These are phyloP conservation scores for Triticum dicoccoides DNA, from an alignment of 176 grass and related monocot genomes.

Conservation along the genomic window DNA sequence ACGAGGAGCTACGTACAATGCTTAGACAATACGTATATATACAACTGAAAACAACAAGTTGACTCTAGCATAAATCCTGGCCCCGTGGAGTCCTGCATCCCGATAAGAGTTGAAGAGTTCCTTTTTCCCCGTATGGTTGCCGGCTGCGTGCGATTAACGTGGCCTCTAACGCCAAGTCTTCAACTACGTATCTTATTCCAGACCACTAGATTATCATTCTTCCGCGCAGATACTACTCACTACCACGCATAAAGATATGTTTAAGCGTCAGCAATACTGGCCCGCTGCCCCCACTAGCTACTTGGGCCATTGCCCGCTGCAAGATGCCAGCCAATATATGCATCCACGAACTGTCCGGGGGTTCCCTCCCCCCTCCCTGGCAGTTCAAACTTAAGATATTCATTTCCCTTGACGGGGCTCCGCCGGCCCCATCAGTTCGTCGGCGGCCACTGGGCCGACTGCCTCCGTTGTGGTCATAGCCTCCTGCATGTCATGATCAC, in stretches of 20 bases:
- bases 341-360: slow-evolving; percentile 11
- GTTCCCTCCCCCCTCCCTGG: no score
- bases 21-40: not conserved
- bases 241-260: not conserved
- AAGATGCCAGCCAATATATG: not conserved
- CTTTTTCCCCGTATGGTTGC: slow-evolving; percentile 17
- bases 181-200: not conserved
- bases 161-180: not conserved
- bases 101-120: slow-evolving; percentile 28
- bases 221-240: not conserved
- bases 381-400: no score
- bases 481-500: no score
- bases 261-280: not conserved
- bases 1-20: not conserved
- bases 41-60: not conserved
- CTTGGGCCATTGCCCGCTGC: not conserved
- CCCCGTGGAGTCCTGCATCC: not conserved
- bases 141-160: slow-evolving; percentile 24
- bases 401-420: no score
- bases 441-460: no score
- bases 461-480: no score
- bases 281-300: not conserved
- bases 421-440: no score
- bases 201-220: not conserved
- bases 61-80: not conserved